Evolutionary conservation across 768 basidiomycete species (phyloP).

Genomic region (Chalciporus piperatus): DNA sequence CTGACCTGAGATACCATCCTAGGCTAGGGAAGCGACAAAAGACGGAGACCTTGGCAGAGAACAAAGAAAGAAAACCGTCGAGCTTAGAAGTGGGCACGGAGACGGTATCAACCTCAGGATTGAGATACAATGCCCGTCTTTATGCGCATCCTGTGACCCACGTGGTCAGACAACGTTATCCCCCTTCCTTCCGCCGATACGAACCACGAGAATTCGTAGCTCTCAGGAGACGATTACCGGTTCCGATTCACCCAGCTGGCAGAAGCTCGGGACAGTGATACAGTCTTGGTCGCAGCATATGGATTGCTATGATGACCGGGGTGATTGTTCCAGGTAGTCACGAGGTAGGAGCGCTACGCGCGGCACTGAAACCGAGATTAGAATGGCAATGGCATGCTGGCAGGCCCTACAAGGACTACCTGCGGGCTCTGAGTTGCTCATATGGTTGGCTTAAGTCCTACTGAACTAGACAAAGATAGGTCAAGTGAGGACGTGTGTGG

Average conservation of each 20-base stretch:
- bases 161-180: constrained; percentile 13
- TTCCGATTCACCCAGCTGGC: constrained; percentile 17
- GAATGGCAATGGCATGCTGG: not conserved
- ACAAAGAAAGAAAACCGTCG: not conserved
- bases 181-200: constrained; percentile 7
- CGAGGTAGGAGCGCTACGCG: not conserved
- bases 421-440: too few relatives aligned
- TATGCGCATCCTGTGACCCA: constrained; percentile 11
- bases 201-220: not conserved
- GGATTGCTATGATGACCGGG: not conserved
- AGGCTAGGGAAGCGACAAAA: not conserved
- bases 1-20: constrained; percentile 1
- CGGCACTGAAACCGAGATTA: not conserved
- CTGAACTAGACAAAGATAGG: not conserved
- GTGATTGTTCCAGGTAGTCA: not conserved
- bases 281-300: not conserved
- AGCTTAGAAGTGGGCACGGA: not conserved
- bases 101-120: not conserved
- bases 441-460: not conserved
- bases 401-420: not conserved
- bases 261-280: constrained; percentile 2
- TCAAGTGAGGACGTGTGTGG: not conserved
- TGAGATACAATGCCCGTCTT: constrained; percentile 1
- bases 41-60: not conserved
- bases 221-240: not conserved